phyloP scores from a whole-genome alignment of 495 filamentous ascomycete genomes.

The Jackrogersella minutella region DNA sequence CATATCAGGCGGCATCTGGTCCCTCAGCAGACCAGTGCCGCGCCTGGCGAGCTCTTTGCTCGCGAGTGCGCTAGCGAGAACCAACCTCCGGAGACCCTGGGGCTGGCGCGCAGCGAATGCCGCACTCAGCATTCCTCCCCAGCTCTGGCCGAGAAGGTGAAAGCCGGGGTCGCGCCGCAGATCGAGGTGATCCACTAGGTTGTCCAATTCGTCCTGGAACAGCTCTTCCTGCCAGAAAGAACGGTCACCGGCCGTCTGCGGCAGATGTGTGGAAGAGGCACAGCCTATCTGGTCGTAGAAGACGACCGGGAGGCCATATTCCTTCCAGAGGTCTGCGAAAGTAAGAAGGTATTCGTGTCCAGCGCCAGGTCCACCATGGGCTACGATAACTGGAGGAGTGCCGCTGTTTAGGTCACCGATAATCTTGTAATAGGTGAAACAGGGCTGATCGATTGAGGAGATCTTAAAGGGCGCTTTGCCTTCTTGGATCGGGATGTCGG shows the following conservation, averaged over 20 bases:
- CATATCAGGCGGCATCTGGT: slow-evolving; percentile 52
- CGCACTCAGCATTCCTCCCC: slow-evolving; percentile 20
- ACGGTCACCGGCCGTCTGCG: slow-evolving; percentile 51
- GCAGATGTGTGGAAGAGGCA: slow-evolving; percentile 54
- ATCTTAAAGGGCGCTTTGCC: slow-evolving; percentile 6
- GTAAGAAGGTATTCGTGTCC: slow-evolving; percentile 53
- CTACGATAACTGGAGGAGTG: slow-evolving; percentile 27
- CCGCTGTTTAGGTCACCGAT: slow-evolving; percentile 2
- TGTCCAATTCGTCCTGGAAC: slow-evolving; percentile 58
- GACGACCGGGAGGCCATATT: slow-evolving; percentile 50
- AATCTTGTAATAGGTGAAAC: slow-evolving; percentile 9
- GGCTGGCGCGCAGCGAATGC: slow-evolving; percentile 46
- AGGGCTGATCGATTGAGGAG: slow-evolving; percentile 1
- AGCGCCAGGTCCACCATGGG: slow-evolving; percentile 58
- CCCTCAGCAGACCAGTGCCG: slow-evolving; percentile 42
- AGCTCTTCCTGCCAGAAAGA: slow-evolving; percentile 58
- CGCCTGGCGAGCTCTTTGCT: slow-evolving; percentile 28
- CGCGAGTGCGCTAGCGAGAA: slow-evolving; percentile 49
- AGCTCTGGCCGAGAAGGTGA: slow-evolving; percentile 22
- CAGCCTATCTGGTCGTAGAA: slow-evolving; percentile 64
- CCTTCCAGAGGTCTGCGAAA: slow-evolving; percentile 43
- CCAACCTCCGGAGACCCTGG: slow-evolving; percentile 49
- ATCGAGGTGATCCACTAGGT: slow-evolving; percentile 42
- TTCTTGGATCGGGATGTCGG: neutral
- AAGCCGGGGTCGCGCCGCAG: slow-evolving; percentile 12